Percentiles rank a stretch among this genome's conserved stretches.
Conservation (phyloP, 2,329 filamentous ascomycete species). For the Xylariaceae sp. region DNA sequence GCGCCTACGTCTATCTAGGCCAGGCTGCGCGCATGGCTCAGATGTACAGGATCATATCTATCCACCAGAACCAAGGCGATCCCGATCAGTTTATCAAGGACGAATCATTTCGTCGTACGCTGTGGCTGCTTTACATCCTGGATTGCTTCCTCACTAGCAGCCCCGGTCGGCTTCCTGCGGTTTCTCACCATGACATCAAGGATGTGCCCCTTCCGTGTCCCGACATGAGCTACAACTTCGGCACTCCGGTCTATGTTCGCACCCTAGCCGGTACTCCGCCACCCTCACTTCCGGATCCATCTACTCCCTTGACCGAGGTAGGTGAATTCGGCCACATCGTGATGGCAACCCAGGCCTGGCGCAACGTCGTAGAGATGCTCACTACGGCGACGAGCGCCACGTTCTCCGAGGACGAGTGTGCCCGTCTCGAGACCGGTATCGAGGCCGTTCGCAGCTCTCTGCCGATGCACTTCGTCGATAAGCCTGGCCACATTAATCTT, state of each 20-base stretch:
- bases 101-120: constrained; percentile 62
- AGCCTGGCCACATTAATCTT: constrained; percentile 62
- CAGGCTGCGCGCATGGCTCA: constrained; percentile 67
- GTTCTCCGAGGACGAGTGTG: constrained; percentile 58
- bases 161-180: constrained; percentile 59
- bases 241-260: constrained; percentile 60
- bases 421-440: constrained; percentile 55
- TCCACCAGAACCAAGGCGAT: constrained; percentile 53
- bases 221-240: constrained; percentile 66
- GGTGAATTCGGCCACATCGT: constrained; percentile 66
- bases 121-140: constrained; percentile 66
- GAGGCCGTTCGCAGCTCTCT: constrained; percentile 57
- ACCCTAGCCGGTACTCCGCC: constrained; percentile 51
- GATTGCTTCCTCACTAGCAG: constrained; percentile 66
- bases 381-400: constrained; percentile 54
- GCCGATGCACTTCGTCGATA: constrained; percentile 63
- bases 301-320: constrained; percentile 51
- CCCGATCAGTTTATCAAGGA: constrained; percentile 64
- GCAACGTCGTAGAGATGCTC: constrained; percentile 64
- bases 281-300: constrained; percentile 42
- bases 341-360: constrained; percentile 62
- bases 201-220: constrained; percentile 61
- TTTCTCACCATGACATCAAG: constrained; percentile 56
- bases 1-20: constrained; percentile 65
- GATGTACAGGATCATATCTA: constrained; percentile 64